Base-by-base conservation (phyloP, 2,329 filamentous ascomycete species). In the Elsinoe necatrix region DNA sequence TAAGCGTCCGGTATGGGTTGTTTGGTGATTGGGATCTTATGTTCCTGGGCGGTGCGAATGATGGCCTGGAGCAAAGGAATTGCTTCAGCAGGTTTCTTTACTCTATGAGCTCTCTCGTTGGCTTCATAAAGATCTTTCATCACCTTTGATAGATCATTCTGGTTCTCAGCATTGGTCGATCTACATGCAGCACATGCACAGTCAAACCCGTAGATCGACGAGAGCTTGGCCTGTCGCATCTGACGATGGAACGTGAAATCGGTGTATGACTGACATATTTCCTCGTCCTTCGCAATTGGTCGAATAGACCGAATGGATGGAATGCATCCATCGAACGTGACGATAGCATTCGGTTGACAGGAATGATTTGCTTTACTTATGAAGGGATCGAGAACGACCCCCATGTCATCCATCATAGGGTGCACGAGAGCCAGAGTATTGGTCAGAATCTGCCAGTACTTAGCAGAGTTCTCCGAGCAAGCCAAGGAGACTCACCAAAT, bases 191-290 rank as follows among this genome's bases (percentile, higher is more conserved):
- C 59, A 63, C 82, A 85, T 39, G 64, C 64, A 67, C 82, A 85
- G 12, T 67, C 69, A 67, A 85, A 85, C 65, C 77, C 80, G 70
- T 82, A 85, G 25, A 77, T 73, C 21, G 73, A 68, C 47, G 68
- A 67, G 1, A 85, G 73, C 61, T 82, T 77, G 1, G 67, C 67
- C 60, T 77, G 78, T 2, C 82, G 77, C n/a, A 72, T 69, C 7
- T 69, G 62, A 23, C 72, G 74, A 0, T 80, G 75, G 37, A 77
- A 75, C 0, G 77, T 81, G 34, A 72, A 71, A 62, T 85, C 82
- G 59, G 83, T 73, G 63, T 86, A 86, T 2, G 80, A 79, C 58
- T 84, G 80, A 62, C 75, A 79, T 27, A 85, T 72, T 64, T 86
- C 81, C 27, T 81, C 77, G 59, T 74, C 76, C 57, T 75, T 72